Percentiles rank a stretch among this genome's conserved stretches.
These are phyloP conservation scores for Cyclotella baltica DNA, from an alignment of 108 stramenopile species.

Conservation along the genomic window DNA sequence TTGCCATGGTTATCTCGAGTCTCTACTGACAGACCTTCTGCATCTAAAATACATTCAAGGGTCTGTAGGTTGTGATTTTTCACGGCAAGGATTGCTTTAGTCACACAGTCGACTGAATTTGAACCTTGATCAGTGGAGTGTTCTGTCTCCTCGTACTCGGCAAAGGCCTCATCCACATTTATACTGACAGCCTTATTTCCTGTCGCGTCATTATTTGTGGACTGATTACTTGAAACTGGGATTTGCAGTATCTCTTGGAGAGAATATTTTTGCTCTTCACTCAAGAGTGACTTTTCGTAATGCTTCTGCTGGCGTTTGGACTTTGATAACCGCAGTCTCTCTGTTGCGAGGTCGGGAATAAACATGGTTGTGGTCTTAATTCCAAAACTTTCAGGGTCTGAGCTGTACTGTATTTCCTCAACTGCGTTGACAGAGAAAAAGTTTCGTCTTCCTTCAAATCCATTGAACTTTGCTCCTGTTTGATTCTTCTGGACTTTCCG, in stretches of 20 bases:
- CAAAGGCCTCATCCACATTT: constrained; percentile 20
- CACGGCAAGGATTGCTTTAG: constrained; percentile 66
- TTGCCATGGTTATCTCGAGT: constrained; percentile 84
- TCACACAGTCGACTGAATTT: constrained; percentile 52
- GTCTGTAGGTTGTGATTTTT: constrained; percentile 65
- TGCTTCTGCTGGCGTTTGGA: constrained; percentile 39
- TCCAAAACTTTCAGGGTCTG: constrained; percentile 62
- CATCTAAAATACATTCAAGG: constrained; percentile 54
- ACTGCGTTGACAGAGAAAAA: constrained; percentile 73
- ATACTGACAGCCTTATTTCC: neutral
- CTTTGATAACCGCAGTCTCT: constrained; percentile 56
- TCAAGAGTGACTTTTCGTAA: constrained; percentile 51
- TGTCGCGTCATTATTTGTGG: neutral
- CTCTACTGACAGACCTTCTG: constrained; percentile 68
- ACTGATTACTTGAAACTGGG: constrained; percentile 23
- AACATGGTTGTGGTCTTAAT: constrained; percentile 66
- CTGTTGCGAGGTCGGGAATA: constrained; percentile 66
- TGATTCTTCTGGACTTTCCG: constrained; percentile 41
- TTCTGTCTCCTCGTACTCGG: constrained; percentile 25
- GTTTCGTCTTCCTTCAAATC: constrained; percentile 62
- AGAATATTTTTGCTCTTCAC: constrained; percentile 34
- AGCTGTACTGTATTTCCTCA: constrained; percentile 57
- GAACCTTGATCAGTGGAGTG: neutral
- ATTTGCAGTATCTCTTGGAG: constrained; percentile 59
- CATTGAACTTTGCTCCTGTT: constrained; percentile 33